These are phyloP conservation scores for Salinomyces thailandicus DNA, from an alignment of 2,329 filamentous ascomycete genomes.

Conservation along the genomic window DNA sequence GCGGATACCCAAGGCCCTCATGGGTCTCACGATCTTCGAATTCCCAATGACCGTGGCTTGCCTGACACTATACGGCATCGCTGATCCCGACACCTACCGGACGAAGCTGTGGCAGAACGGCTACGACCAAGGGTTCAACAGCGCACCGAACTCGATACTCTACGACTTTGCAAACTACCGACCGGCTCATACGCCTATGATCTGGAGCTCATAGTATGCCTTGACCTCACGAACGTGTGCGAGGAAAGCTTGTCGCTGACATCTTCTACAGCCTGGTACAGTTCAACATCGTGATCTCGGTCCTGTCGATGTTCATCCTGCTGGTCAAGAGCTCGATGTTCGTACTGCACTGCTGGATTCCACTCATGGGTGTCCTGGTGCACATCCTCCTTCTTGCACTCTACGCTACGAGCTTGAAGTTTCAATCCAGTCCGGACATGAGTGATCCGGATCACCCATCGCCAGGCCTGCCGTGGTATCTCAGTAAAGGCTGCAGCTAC, in stretches of 20 bases:
- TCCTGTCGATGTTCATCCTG: slow-evolving; percentile 66
- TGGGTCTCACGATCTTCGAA: slow-evolving; percentile 54
- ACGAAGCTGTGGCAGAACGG: slow-evolving; percentile 65
- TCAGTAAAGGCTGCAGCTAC: slow-evolving; percentile 53
- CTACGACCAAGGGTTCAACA: slow-evolving; percentile 61
- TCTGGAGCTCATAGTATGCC: slow-evolving; percentile 64
- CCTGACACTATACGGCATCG: slow-evolving; percentile 61
- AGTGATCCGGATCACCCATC: slow-evolving; percentile 54
- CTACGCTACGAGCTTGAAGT: slow-evolving; percentile 56
- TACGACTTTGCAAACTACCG: slow-evolving; percentile 65
- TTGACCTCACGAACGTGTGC: not conserved
- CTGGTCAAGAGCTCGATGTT: slow-evolving; percentile 58
- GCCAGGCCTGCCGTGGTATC: slow-evolving; percentile 60
- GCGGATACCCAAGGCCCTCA: slow-evolving; percentile 42
- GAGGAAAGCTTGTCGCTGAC: slow-evolving; percentile 3
- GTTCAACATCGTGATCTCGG: slow-evolving; percentile 66
- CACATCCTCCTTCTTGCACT: slow-evolving; percentile 50
- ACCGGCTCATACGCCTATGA: slow-evolving; percentile 51
- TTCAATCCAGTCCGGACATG: slow-evolving; percentile 64
- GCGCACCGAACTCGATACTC: slow-evolving; percentile 56
- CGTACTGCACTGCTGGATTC: slow-evolving; percentile 62
- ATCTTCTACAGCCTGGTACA: slow-evolving; percentile 51
- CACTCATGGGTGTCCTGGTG: slow-evolving; percentile 50
- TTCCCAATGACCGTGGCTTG: slow-evolving; percentile 53
- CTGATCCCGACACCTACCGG: slow-evolving; percentile 62